Evolutionary conservation across 805 yeast genomes (phyloP), one percentile per base, ranked within the genome.

Genomic region (Ogataea sp.): DNA sequence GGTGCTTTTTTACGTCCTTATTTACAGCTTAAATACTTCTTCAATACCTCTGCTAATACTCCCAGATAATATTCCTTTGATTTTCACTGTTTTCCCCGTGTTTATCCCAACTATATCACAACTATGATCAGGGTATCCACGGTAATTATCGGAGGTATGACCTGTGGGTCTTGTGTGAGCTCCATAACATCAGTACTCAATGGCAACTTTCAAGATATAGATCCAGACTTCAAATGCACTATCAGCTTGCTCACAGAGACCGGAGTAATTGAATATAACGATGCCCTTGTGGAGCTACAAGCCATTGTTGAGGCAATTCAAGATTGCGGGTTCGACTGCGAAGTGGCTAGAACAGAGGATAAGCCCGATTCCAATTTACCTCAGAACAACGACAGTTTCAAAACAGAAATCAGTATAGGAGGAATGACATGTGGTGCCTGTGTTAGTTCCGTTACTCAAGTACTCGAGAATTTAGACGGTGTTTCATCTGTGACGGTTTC

Each of bases 401-500:
- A 42, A 6, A 51, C 59, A 3, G 37, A 40, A 9, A 33, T 60
- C 13, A 47, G 56, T 4, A 63, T 82, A 1, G 58, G 63, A 14
- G 97, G 97, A 2, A 90, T 89, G 97, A 89, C 97, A 2, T 90
- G 97, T 54, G 81, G 93, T 2, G 73, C 95, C 1, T 90, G 97
- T 55, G 71, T 83, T 0, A 68, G 80, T 2, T 65, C 93, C 1
- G 75, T 90, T 17, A 73, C 80, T 1, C 59, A 39, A 6, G 37
- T 49, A 2, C 30, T 59, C 14, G 28, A 35, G 20, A 23, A 35
- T 2, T 10, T 56, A 0, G 37, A 41, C 3, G 61, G 61, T 6
- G 57, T 47, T 2, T 24, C 32, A 3, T 31, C 28, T 14, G 85
- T 70, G 0, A 67, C 71, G 3, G 85, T 89, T 1, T 83, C 96